Conservation (phyloP, 164 flowering plant species). For the Liriodendron chinense region DNA sequence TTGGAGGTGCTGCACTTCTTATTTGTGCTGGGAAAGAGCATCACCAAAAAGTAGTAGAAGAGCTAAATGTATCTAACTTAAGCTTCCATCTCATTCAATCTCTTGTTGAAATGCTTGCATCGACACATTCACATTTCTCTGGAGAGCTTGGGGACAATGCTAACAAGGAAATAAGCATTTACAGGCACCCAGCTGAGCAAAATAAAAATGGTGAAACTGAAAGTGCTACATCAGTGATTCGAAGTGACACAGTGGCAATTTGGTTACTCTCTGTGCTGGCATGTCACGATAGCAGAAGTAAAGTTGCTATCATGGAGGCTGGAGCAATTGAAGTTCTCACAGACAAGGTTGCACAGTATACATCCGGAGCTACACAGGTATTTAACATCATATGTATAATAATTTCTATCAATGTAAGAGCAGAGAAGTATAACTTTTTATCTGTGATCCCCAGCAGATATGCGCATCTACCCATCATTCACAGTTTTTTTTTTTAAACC, state of each 20-base stretch:
- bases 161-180: slow-evolving; percentile 49
- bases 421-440: background rate
- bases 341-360: slow-evolving; percentile 60
- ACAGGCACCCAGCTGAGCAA: slow-evolving; percentile 44
- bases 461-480: background rate
- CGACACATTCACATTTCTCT: slow-evolving; percentile 20
- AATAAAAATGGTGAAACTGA: slow-evolving; percentile 31
- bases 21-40: slow-evolving; percentile 83
- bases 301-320: slow-evolving; percentile 75
- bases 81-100: slow-evolving; percentile 66
- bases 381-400: background rate
- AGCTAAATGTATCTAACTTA: slow-evolving; percentile 53
- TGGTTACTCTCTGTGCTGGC: slow-evolving; percentile 87
- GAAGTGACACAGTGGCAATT: slow-evolving; percentile 57
- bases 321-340: slow-evolving; percentile 89
- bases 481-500: no score
- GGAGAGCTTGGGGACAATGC: slow-evolving; percentile 28
- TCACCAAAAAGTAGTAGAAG: slow-evolving; percentile 63
- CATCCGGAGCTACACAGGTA: slow-evolving; percentile 64
- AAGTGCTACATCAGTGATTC: slow-evolving; percentile 44
- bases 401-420: background rate
- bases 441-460: background rate
- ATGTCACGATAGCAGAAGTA: slow-evolving; percentile 70
- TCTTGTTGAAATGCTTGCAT: slow-evolving; percentile 67
- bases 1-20: slow-evolving; percentile 94